Percentiles rank a stretch among this genome's conserved stretches.
These are phyloP conservation scores for Solanum dulcamara DNA, from an alignment of 257 asterid genomes.

Conservation along the genomic window DNA sequence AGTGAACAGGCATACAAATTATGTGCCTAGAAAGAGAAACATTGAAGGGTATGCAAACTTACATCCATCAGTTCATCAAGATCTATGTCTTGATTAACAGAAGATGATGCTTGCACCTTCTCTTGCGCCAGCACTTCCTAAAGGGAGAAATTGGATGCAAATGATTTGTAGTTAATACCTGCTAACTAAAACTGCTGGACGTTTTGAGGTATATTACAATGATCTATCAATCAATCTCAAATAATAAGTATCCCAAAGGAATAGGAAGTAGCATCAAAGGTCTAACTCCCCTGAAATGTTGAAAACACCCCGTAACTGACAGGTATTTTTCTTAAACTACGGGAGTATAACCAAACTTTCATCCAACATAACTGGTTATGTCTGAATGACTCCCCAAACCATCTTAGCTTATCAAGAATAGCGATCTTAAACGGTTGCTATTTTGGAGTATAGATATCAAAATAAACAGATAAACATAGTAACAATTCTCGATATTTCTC, in stretches of 20 bases:
- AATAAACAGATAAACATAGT: neutral
- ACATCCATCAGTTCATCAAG: slow-evolving; percentile 96
- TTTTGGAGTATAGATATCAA: neutral
- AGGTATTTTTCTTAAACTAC: neutral
- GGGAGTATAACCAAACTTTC: neutral
- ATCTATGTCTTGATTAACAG: slow-evolving; percentile 64
- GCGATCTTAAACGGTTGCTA: neutral
- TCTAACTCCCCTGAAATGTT: neutral
- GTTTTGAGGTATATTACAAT: neutral
- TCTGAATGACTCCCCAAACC: neutral
- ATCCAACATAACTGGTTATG: neutral
- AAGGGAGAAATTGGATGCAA: neutral
- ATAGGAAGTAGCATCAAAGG: neutral
- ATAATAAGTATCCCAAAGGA: neutral
- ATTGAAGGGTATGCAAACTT: slow-evolving; percentile 21
- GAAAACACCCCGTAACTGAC: neutral
- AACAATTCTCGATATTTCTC: neutral
- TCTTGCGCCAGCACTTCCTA: slow-evolving; percentile 72
- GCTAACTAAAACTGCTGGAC: neutral
- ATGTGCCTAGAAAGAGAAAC: neutral
- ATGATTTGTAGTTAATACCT: neutral
- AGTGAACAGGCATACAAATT: neutral
- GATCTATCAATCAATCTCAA: neutral
- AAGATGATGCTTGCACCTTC: slow-evolving; percentile 43
- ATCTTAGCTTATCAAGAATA: neutral